phyloP scores from a whole-genome alignment of 129 eudicot species.

The Kitagawia praeruptora region DNA sequence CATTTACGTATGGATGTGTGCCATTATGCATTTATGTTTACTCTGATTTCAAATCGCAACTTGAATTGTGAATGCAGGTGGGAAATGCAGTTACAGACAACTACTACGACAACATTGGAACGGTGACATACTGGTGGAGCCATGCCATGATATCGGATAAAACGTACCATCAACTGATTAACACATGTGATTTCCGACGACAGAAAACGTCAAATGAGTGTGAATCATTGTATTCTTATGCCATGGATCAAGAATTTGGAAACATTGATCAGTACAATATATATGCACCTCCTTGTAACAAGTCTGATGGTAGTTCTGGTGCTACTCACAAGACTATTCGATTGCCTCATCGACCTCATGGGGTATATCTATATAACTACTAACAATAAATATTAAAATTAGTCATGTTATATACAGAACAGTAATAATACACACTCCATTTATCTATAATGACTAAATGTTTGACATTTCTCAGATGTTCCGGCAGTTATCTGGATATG shows the following conservation, averaged over 20 bases:
- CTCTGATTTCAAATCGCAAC: neutral
- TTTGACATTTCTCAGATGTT: slow-evolving; percentile 25
- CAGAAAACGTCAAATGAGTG: slow-evolving; percentile 86
- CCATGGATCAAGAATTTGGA: slow-evolving; percentile 95
- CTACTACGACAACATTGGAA: slow-evolving; percentile 92
- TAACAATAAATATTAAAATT: neutral
- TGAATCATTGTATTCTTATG: slow-evolving; percentile 71
- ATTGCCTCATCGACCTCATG: slow-evolving; percentile 65
- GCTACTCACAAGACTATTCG: slow-evolving; percentile 48
- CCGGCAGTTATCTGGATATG: slow-evolving; percentile 64
- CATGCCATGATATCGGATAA: slow-evolving; percentile 98
- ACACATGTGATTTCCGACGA: slow-evolving; percentile 71
- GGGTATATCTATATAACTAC: slow-evolving; percentile 19
- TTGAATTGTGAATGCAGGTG: slow-evolving; percentile 37
- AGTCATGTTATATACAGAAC: neutral
- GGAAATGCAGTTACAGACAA: slow-evolving; percentile 97
- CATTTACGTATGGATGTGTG: neutral
- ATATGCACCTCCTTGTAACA: slow-evolving; percentile 91
- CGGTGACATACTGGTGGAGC: slow-evolving; percentile 98
- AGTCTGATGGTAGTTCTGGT: slow-evolving; percentile 42
- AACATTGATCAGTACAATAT: slow-evolving; percentile 95
- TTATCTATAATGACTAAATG: too few species aligned
- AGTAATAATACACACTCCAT: neutral
- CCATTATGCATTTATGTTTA: neutral
- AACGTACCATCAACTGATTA: slow-evolving; percentile 62